Percentiles rank a stretch among this genome's conserved stretches.
Evolutionary conservation across 345 rosid species (phyloP).

Genomic region (Acer negundo): DNA sequence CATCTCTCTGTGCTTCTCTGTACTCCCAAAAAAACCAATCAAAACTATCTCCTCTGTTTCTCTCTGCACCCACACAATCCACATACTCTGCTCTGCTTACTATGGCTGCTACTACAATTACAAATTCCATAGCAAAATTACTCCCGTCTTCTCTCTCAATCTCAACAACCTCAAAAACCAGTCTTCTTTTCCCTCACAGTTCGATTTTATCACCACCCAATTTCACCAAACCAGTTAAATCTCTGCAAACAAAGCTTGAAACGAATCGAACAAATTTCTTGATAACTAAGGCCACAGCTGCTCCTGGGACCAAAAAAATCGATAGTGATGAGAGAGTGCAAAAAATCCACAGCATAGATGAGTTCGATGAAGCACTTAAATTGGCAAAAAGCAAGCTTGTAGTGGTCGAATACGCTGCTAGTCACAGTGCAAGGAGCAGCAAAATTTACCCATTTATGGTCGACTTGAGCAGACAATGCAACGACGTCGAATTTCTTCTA

Average conservation of each 20-base stretch:
- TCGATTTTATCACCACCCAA: slow-evolving; percentile 11
- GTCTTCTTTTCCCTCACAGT: not conserved
- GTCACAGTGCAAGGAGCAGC: slow-evolving; percentile 49
- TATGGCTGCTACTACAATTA: slow-evolving; percentile 58
- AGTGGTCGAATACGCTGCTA: slow-evolving; percentile 77
- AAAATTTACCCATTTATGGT: slow-evolving; percentile 88
- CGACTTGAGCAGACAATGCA: slow-evolving; percentile 76
- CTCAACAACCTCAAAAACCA: slow-evolving; percentile 20
- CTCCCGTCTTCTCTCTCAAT: slow-evolving; percentile 40
- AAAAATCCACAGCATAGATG: slow-evolving; percentile 68
- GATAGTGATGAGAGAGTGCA: slow-evolving; percentile 55
- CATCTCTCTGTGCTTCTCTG: not conserved
- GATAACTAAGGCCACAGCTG: slow-evolving; percentile 46
- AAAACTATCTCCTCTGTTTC: not conserved
- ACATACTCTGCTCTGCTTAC: slow-evolving; percentile 13
- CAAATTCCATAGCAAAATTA: slow-evolving; percentile 48
- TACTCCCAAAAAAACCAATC: not conserved
- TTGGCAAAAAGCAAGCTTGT: slow-evolving; percentile 69
- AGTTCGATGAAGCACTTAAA: slow-evolving; percentile 71
- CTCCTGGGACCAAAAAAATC: slow-evolving; percentile 44
- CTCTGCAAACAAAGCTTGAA: slow-evolving; percentile 6
- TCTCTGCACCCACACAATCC: not conserved
- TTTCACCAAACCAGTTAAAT: slow-evolving; percentile 3
- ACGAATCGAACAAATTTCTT: slow-evolving; percentile 6
- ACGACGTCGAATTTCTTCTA: slow-evolving; percentile 76